Conservation (phyloP, 345 rosid genomes). For the Eucalyptus cloeziana region DNA sequence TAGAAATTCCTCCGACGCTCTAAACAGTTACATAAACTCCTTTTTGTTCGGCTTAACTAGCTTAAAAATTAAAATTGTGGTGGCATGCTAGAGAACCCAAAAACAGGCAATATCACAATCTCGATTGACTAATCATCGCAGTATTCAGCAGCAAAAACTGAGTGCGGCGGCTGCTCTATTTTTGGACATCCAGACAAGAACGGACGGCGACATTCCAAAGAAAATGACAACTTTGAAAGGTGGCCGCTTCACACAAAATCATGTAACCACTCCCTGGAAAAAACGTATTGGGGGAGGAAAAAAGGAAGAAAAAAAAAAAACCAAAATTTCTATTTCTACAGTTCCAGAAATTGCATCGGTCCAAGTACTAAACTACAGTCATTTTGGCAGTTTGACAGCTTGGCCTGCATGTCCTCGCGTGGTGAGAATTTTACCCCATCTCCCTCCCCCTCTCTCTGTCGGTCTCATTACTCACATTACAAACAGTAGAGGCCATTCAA, state of each 20-base stretch:
- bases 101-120: not conserved
- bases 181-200: not conserved
- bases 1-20: not conserved
- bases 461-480: not conserved
- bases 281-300: not conserved
- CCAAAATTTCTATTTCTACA: not conserved
- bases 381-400: not conserved
- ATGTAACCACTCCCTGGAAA: constrained; percentile 1
- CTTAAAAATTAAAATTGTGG: not conserved
- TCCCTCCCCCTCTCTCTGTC: not conserved
- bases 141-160: not conserved
- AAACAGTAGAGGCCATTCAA: not conserved
- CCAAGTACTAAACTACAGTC: not conserved
- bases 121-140: not conserved
- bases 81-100: not conserved
- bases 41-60: not conserved
- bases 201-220: not conserved
- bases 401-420: not conserved
- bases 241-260: constrained; percentile 4
- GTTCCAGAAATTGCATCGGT: not conserved
- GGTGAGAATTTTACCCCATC: not conserved
- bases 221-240: constrained; percentile 1
- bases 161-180: not conserved
- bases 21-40: not conserved
- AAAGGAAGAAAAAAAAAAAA: not conserved